These are phyloP conservation scores for Hericium erinaceus DNA, from an alignment of 768 basidiomycete genomes.

Conservation along the genomic window DNA sequence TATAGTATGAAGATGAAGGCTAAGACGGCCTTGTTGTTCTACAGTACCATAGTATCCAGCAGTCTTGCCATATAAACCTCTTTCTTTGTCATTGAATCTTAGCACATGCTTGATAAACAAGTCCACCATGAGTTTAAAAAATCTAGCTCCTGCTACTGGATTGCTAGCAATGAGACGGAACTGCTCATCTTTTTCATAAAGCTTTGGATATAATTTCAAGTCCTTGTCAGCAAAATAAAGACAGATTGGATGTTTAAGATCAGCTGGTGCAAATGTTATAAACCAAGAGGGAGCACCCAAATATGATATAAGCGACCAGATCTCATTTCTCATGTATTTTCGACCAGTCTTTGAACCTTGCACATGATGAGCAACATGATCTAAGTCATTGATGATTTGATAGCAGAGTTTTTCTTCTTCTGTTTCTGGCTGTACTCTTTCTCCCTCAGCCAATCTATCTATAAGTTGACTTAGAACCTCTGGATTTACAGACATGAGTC, in stretches of 20 bases:
- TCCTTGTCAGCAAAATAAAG: conserved; percentile 12
- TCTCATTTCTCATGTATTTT: conserved; percentile 13
- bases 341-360: conserved; percentile 7
- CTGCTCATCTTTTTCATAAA: not conserved
- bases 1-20: conserved; percentile 16
- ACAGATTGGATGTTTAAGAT: conserved; percentile 13
- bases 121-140: conserved; percentile 12
- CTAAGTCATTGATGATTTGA: conserved; percentile 6
- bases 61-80: conserved; percentile 13
- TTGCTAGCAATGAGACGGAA: conserved; percentile 5
- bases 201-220: not conserved
- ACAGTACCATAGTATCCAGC: conserved; percentile 16
- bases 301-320: conserved; percentile 11
- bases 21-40: conserved; percentile 3
- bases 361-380: conserved; percentile 10
- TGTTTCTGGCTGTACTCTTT: conserved; percentile 1
- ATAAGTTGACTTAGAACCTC: conserved; percentile 1
- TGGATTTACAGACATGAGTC: conserved; percentile 1
- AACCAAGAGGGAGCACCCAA: conserved; percentile 14
- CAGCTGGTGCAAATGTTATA: conserved; percentile 15
- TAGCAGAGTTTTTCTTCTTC: conserved; percentile 6
- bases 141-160: conserved; percentile 12
- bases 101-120: conserved; percentile 12
- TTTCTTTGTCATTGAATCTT: not conserved
- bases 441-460: not conserved